Evolutionary conservation across 768 basidiomycete species (phyloP), one percentile per base, ranked within the genome.

Genomic region (Hortiboletus flavorubellus): DNA sequence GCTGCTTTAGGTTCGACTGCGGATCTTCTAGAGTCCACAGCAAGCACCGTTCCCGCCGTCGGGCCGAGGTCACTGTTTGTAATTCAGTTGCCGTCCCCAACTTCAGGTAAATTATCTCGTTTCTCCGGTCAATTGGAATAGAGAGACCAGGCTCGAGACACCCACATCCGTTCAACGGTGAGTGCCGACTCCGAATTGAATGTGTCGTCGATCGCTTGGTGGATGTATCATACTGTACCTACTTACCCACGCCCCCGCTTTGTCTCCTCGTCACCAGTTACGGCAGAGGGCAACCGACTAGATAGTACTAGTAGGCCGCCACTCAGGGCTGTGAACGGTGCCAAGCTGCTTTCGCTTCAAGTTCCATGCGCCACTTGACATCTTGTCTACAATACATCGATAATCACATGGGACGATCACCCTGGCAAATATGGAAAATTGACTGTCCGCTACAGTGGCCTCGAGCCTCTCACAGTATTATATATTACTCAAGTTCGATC

Each of bases 241-340:
- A 30, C 33, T 51, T 46, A 15, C 59, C 12, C 52, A 46, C 51
- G 47, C 47, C 47, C 34, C 5, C 12, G 16, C 9, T 23, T 29
- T 26, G 26, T 26, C 26, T 26, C 5, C 12, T 18, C 11, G 34
- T 26, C 37, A 48, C 39, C 31, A 15, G 35, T 64, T 51, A 64
- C 65, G 62, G 50, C 47, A 66, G 33, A 16, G 7, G 33, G 23
- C 46, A 52, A 49, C 44, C 21, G 46, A 29, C 14, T 9, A 11
- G 6, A 16, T 5, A 34, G 14, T 34, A 11, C 8, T 9, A 42
- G n/a, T 23, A 44, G 23, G 15, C 21, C 40, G 51, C 50, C 44
- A 42, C 44, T 5, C 50, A 46, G 43, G 55, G 65, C 64, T 61
- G 62, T 65, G 59, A 51, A 4, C 14, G 5, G 29, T 29, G 23